Conservation (phyloP, 345 rosid species). For the Melaleuca quinquenervia region DNA sequence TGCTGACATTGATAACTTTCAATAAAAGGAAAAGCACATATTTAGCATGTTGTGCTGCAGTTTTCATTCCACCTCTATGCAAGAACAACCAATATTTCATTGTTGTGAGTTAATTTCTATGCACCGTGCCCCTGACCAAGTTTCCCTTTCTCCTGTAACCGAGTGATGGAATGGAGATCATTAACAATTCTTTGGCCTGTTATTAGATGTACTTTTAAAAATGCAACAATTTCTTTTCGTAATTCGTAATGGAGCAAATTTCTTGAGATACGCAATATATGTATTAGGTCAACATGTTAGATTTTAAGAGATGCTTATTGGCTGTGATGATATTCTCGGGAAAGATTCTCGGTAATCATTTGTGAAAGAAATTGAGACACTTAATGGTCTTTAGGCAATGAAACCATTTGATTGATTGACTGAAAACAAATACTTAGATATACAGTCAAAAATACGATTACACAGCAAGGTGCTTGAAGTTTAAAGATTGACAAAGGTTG, state of each 20-base stretch:
- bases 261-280: not conserved
- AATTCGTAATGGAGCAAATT: not conserved
- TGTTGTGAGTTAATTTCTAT: not conserved
- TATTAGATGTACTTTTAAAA: not conserved
- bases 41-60: not conserved
- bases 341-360: not conserved
- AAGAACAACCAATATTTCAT: not conserved
- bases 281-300: not conserved
- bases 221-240: not conserved
- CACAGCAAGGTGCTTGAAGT: not conserved
- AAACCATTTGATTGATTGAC: not conserved
- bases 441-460: not conserved
- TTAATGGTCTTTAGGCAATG: not conserved
- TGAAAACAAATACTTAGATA: not conserved
- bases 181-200: not conserved
- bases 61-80: not conserved
- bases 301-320: not conserved
- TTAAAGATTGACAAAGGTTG: conserved; percentile 1
- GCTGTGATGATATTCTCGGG: not conserved
- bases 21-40: not conserved
- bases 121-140: not conserved
- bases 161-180: not conserved
- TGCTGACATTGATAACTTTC: not conserved
- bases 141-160: not conserved
- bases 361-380: not conserved